Percentiles rank a stretch among this genome's conserved stretches.
These are phyloP conservation scores for Panicum virgatum DNA, from an alignment of 202 grass and related monocot genomes.

Conservation along the genomic window DNA sequence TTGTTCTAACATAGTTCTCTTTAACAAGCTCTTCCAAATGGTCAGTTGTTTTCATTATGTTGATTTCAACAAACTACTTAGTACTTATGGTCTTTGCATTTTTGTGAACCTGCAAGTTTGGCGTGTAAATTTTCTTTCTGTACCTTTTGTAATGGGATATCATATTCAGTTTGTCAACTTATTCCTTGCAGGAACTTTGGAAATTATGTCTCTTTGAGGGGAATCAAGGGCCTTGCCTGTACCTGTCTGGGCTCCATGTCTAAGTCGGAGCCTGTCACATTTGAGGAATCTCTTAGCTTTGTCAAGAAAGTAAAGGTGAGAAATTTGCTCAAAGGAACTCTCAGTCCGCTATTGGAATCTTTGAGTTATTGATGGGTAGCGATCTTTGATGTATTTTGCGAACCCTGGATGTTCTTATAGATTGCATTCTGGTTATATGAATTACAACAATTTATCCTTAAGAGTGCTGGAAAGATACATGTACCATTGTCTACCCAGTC, in stretches of 20 bases:
- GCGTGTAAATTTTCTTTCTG: background rate
- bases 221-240: conserved; percentile 12
- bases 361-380: background rate
- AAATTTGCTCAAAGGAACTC: conserved; percentile 28
- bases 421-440: background rate
- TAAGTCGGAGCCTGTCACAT: conserved; percentile 68
- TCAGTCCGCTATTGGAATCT: background rate
- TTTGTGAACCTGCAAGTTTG: background rate
- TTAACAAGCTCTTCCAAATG: background rate
- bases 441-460: background rate
- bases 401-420: background rate
- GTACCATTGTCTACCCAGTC: background rate
- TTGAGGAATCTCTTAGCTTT: conserved; percentile 84
- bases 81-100: background rate
- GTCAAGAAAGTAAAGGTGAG: conserved; percentile 84
- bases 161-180: conserved; percentile 23
- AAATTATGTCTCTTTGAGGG: conserved; percentile 27
- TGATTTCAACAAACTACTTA: conserved; percentile 1
- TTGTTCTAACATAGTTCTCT: too few relatives aligned
- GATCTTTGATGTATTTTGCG: background rate
- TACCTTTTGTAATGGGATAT: conserved; percentile 14
- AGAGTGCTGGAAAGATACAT: background rate
- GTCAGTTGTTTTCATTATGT: background rate
- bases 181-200: conserved; percentile 19
- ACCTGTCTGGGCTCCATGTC: conserved; percentile 32